phyloP scores from a whole-genome alignment of 169 alveolate genomes.

The Hammondia hammondi region DNA sequence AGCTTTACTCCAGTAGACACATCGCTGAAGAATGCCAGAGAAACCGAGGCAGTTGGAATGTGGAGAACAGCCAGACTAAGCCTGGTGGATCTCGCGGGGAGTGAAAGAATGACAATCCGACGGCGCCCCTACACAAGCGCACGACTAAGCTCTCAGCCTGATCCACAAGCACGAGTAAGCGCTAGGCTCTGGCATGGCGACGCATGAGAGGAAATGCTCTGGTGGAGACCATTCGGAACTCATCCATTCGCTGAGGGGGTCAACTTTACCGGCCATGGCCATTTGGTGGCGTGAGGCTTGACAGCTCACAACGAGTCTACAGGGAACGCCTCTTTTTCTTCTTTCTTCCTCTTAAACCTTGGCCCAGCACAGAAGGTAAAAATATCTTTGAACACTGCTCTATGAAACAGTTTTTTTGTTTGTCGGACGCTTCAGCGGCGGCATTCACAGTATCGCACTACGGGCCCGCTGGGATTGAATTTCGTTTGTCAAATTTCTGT shows the following conservation, averaged over 20 bases:
- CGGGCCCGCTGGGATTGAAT: no score
- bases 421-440: no score
- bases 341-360: no score
- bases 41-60: background rate
- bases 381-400: no score
- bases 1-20: constrained; percentile 66
- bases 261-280: background rate
- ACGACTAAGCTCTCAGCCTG: background rate
- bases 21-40: background rate
- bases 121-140: constrained; percentile 16
- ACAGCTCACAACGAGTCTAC: no score
- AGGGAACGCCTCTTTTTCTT: no score
- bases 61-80: constrained; percentile 72
- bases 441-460: no score
- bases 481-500: background rate
- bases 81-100: constrained; percentile 77
- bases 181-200: background rate
- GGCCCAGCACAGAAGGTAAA: no score
- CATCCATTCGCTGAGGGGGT: background rate
- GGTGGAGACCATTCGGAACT: background rate
- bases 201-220: background rate
- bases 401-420: no score
- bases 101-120: constrained; percentile 60
- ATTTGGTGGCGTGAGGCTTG: no score
- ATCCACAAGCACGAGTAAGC: background rate